phyloP scores from a whole-genome alignment of 208 protist species.

The Acanthamoeba royreba region DNA sequence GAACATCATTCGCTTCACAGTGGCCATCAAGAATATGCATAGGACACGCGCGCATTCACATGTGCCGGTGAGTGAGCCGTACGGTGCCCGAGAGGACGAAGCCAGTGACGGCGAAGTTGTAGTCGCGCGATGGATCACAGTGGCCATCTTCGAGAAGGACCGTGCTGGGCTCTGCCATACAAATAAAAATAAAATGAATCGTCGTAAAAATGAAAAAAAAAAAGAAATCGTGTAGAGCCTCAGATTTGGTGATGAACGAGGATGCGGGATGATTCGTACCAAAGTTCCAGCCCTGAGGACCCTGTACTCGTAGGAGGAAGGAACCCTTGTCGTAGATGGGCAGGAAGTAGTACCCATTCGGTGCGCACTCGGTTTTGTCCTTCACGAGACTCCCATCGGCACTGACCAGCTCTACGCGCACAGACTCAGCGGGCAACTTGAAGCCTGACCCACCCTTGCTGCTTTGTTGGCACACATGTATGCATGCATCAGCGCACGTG shows the following conservation, averaged over 20 bases:
- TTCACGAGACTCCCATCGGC: slow-evolving; percentile 92
- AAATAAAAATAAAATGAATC: not conserved
- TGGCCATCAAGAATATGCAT: not conserved
- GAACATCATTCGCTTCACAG: not conserved
- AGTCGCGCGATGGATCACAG: not conserved
- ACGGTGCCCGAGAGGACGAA: slow-evolving; percentile 54
- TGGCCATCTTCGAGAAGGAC: not conserved
- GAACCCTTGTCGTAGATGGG: slow-evolving; percentile 54
- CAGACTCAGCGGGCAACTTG: not conserved
- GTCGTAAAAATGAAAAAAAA: not conserved
- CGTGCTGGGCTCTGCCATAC: slow-evolving; percentile 15
- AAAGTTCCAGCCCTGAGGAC: slow-evolving; percentile 52
- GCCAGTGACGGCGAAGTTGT: slow-evolving; percentile 55
- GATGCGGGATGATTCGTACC: not conserved
- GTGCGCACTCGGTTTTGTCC: slow-evolving; percentile 52
- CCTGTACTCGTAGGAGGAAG: slow-evolving; percentile 44
- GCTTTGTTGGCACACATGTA: not conserved
- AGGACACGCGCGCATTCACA: not conserved
- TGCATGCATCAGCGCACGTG: too few relatives aligned
- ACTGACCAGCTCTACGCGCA: slow-evolving; percentile 5
- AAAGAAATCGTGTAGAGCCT: not conserved
- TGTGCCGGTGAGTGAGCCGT: not conserved
- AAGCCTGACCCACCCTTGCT: not conserved
- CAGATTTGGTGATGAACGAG: too few relatives aligned
- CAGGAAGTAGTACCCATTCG: slow-evolving; percentile 62